These are phyloP conservation scores for Xylaria longipes DNA, from an alignment of 495 filamentous ascomycete species.

Conservation along the genomic window DNA sequence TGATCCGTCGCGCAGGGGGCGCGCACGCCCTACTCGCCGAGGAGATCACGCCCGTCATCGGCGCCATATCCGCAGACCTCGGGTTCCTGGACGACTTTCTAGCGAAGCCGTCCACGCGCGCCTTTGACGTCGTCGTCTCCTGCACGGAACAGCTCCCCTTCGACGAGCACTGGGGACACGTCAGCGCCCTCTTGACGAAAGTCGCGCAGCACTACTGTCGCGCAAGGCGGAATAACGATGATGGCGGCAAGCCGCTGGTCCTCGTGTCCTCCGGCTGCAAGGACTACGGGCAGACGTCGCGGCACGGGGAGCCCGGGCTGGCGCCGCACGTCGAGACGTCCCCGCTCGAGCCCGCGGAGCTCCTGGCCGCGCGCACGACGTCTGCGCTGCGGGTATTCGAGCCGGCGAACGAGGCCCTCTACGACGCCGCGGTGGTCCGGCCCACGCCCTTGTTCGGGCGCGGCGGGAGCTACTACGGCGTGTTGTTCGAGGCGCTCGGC, in stretches of 20 bases:
- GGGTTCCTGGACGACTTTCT: slow-evolving; percentile 28
- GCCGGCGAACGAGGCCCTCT: slow-evolving; percentile 32
- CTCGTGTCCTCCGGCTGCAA: slow-evolving; percentile 51
- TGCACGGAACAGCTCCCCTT: slow-evolving; percentile 47
- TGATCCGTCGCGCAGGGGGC: slow-evolving; percentile 41
- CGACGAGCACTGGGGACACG: slow-evolving; percentile 39
- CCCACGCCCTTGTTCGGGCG: slow-evolving; percentile 50
- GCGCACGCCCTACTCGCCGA: slow-evolving; percentile 33
- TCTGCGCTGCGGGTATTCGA: slow-evolving; percentile 38
- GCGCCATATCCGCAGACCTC: slow-evolving; percentile 35
- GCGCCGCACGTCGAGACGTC: slow-evolving; percentile 46
- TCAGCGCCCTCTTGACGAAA: slow-evolving; percentile 32
- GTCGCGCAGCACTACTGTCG: slow-evolving; percentile 27
- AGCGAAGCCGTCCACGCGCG: slow-evolving; percentile 25
- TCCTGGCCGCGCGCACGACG: slow-evolving; percentile 27
- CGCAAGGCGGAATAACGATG: slow-evolving; percentile 2
- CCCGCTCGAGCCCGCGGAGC: slow-evolving; percentile 35
- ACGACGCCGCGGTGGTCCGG: slow-evolving; percentile 47
- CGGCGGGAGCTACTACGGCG: slow-evolving; percentile 47
- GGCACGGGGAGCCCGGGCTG: slow-evolving; percentile 38
- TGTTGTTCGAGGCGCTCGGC: slow-evolving; percentile 33
- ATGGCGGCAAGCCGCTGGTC: slow-evolving; percentile 42
- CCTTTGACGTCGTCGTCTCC: slow-evolving; percentile 46
- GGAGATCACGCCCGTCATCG: slow-evolving; percentile 48
- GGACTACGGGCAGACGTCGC: slow-evolving; percentile 49